These are phyloP conservation scores for Dactylellina drechsleri DNA, from an alignment of 2,329 filamentous ascomycete genomes.

Conservation along the genomic window DNA sequence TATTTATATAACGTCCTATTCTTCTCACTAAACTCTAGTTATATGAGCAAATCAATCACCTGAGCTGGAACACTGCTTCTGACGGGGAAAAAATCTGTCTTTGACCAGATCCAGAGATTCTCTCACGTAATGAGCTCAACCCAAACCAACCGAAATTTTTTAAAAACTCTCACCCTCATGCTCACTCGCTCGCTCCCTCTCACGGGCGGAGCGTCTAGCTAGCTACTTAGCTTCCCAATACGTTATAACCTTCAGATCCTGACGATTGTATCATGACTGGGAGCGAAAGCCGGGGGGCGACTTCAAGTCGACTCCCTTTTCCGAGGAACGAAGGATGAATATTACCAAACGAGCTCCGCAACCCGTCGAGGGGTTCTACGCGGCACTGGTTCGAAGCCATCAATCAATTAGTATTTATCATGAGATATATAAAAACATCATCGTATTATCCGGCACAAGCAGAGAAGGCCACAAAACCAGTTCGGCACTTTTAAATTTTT, in stretches of 20 bases:
- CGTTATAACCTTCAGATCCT: not conserved
- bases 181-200: not conserved
- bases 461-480: not conserved
- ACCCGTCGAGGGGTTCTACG: constrained; percentile 14
- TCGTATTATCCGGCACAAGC: not conserved
- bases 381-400: not conserved
- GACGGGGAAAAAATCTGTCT: constrained; percentile 7
- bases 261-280: constrained; percentile 20
- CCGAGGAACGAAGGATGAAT: constrained; percentile 32
- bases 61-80: constrained; percentile 11
- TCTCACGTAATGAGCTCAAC: constrained; percentile 54
- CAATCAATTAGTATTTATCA: constrained; percentile 31
- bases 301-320: constrained; percentile 12
- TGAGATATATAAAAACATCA: constrained; percentile 27
- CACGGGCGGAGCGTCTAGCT: constrained; percentile 36
- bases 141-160: constrained; percentile 7
- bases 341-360: constrained; percentile 12
- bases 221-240: constrained; percentile 3
- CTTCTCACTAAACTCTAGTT: not conserved
- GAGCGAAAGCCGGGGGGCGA: no score
- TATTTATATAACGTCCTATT: constrained; percentile 6
- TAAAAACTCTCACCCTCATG: constrained; percentile 4
- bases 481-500: not conserved
- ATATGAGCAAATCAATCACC: constrained; percentile 13
- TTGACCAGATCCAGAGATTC: constrained; percentile 50